Base-by-base conservation (phyloP, 345 rosid species). In the Excoecaria cochinchinensis region DNA sequence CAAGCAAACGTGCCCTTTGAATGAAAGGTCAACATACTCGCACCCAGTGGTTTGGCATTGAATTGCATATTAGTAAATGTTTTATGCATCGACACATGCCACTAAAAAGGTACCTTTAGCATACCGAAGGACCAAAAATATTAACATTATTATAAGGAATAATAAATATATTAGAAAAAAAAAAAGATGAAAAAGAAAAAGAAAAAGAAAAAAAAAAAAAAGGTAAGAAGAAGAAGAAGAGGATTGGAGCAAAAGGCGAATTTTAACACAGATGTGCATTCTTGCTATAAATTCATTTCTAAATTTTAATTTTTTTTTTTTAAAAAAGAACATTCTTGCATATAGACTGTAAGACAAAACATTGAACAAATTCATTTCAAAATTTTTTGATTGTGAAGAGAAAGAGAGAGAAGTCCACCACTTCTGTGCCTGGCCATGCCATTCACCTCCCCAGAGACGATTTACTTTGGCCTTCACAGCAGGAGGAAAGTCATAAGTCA, bases 341-440 rank as follows among this genome's bases (percentile, higher is more conserved):
- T 53, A n/a, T 10, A 19, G 21, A 21, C 19, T 51, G 39, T 38
- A 17, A 70, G 17, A 70, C 36, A 21, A 8, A 17, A 19, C 39
- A 16, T 11, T 16, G 39, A 22, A 50, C 8, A 31, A n/a, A 4
- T 53, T 70, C 31, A 36, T 56, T 44, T 44, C 48, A 44, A 44
- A 44, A 4, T 44, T 6, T 44, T 47, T 36, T 42, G 13, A 3
- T 14, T 15, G 55, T 17, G 70, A 44, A 16, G 58, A 16, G 76
- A 22, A 50, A 71, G 55, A 56, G 39, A 51, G 51, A 67, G 68
- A 51, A 16, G 78, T 80, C 16, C 74, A 92, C 99, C 99, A 95
- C 80, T 95, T 95, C 70, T 92, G 97, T 1, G 99, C 99, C 76
- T 95, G 97, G 47, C 99, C 99, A 63, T 95, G 99, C 99, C 99